These are phyloP conservation scores for Micractinium conductrix DNA, from an alignment of 139 green algal genomes.

Conservation along the genomic window DNA sequence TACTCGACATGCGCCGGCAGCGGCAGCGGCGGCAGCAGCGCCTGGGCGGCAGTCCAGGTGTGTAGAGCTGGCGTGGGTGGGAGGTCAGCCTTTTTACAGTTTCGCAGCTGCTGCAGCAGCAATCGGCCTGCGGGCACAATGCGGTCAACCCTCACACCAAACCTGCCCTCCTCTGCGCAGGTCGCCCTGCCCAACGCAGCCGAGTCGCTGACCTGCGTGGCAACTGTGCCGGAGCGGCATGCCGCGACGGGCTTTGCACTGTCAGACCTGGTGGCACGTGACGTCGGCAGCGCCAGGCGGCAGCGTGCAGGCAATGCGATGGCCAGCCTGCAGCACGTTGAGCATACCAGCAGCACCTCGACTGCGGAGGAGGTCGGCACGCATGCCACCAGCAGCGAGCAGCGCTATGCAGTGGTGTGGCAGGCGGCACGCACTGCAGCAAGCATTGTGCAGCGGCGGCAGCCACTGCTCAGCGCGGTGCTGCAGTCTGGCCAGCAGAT, in stretches of 20 bases:
- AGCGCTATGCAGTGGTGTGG: conserved; percentile 15
- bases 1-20: not conserved
- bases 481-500: not conserved
- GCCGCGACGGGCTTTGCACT: not conserved
- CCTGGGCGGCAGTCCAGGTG: conserved; percentile 9
- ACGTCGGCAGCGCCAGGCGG: too few relatives aligned
- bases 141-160: too few relatives aligned
- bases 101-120: too few relatives aligned
- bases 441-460: not conserved
- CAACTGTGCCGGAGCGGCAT: not conserved
- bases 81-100: too few relatives aligned
- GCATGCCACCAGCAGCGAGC: not conserved
- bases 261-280: not conserved
- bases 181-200: not conserved
- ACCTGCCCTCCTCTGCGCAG: too few relatives aligned
- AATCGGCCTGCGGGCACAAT: too few relatives aligned
- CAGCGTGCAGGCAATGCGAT: too few relatives aligned
- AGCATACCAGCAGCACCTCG: not conserved
- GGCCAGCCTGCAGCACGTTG: not conserved
- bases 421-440: not conserved
- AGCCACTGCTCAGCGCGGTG: not conserved
- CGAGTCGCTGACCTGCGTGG: not conserved
- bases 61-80: too few relatives aligned
- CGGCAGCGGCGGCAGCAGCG: not conserved
- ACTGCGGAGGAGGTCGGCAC: not conserved